A percentile compares a stretch with the other conserved stretches of the same genome.
These are phyloP conservation scores for Fraxinus greggii DNA, from an alignment of 305 asterid species.

Conservation along the genomic window DNA sequence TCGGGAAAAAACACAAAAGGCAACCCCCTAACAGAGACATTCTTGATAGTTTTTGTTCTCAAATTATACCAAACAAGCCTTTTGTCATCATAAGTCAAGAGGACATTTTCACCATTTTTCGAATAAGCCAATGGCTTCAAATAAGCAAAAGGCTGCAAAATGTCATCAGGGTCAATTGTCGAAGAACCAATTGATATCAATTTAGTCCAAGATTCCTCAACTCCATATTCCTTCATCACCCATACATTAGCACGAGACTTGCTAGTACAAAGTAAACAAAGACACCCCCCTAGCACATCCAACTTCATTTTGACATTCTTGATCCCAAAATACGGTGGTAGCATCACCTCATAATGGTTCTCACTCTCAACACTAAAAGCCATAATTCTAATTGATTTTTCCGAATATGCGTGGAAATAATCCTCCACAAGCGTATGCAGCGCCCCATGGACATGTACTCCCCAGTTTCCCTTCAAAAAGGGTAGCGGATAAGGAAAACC, in stretches of 20 bases:
- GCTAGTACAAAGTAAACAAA: conserved; percentile 18
- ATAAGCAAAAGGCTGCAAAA: conserved; percentile 24
- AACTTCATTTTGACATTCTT: background rate
- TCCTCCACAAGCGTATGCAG: conserved; percentile 22
- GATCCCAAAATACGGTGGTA: background rate
- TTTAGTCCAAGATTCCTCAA: conserved; percentile 19
- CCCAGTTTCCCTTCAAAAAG: conserved; percentile 13
- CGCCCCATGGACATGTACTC: conserved; percentile 22
- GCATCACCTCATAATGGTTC: conserved; percentile 12
- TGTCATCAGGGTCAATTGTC: background rate
- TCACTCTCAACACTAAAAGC: conserved; percentile 9
- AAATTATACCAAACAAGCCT: conserved; percentile 19
- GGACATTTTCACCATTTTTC: conserved; percentile 22
- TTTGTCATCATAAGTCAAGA: conserved; percentile 16
- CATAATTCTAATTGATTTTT: background rate
- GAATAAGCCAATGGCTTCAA: conserved; percentile 19
- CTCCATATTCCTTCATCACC: conserved; percentile 16
- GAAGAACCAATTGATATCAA: conserved; percentile 15
- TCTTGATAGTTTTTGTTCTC: background rate
- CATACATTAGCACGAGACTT: conserved; percentile 25
- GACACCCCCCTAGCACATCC: conserved; percentile 29
- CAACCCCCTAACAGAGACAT: background rate
- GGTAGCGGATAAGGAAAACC: conserved; percentile 26
- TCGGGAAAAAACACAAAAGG: background rate
- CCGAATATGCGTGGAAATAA: background rate